Conservation (phyloP, 2,329 filamentous ascomycete genomes). For the Xylaria sp. region DNA sequence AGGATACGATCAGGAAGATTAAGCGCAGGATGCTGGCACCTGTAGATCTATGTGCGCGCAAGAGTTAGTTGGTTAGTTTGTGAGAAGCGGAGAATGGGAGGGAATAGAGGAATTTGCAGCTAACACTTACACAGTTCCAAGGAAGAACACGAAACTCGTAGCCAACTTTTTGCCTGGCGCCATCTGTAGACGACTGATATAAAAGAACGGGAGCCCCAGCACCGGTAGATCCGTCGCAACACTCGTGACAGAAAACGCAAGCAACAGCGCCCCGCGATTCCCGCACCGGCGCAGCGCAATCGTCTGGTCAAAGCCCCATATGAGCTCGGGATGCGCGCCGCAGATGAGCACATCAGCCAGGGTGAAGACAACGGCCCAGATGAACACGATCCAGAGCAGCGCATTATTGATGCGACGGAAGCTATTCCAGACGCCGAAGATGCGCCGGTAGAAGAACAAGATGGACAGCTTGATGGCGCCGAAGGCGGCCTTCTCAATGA, state of each 20-base stretch:
- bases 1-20: slow-evolving; percentile 36
- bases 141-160: slow-evolving; percentile 35
- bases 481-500: slow-evolving; percentile 36
- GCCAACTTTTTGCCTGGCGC: slow-evolving; percentile 31
- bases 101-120: background rate
- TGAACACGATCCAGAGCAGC: slow-evolving; percentile 31
- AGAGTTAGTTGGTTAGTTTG: background rate
- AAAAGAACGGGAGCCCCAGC: slow-evolving; percentile 34
- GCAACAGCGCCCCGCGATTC: slow-evolving; percentile 33
- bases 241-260: slow-evolving; percentile 36
- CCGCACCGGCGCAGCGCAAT: slow-evolving; percentile 30
- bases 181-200: slow-evolving; percentile 37
- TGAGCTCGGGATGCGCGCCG: slow-evolving; percentile 31
- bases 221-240: slow-evolving; percentile 35
- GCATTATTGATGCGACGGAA: slow-evolving; percentile 33
- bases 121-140: slow-evolving; percentile 35
- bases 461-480: slow-evolving; percentile 52
- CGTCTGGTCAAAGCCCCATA: slow-evolving; percentile 35
- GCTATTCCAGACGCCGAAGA: slow-evolving; percentile 36
- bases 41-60: slow-evolving; percentile 22
- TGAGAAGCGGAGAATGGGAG: background rate
- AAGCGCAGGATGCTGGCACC: slow-evolving; percentile 36
- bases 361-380: slow-evolving; percentile 31
- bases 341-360: slow-evolving; percentile 36
- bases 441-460: slow-evolving; percentile 37